Base-by-base conservation (phyloP, 1,139 yeast genomes). In the Arxiozyma bovina region DNA sequence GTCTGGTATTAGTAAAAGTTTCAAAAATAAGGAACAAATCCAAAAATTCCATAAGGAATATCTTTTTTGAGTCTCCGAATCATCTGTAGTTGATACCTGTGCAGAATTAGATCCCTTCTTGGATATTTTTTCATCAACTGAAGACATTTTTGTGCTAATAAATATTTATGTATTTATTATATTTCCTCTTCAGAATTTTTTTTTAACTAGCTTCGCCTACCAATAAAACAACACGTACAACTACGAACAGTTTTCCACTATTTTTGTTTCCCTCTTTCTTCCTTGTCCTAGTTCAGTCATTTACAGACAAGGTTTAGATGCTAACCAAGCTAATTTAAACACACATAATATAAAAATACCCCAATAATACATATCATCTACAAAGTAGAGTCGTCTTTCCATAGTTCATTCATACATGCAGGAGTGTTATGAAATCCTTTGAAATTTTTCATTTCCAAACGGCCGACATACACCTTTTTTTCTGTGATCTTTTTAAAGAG, bases 41-140 rank as follows among this genome's bases (percentile, higher is more conserved):
- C 84, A 81, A 27, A 81, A 79, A 63, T 82, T 80, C 79, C 81
- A 77, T n/a, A 82, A 70, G 1, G 85, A 79, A 62, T 71, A 77
- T 58, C 73, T 73, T 57, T 73, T 65, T 15, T 45, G 27, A 25
- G 27, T 34, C 12, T 34, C 40, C 12, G 40, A 34, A 34, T 34
- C n/a, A 34, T 34, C 8, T 34, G 40, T 15, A 34, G n/a, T 34
- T 15, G n/a, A n/a, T 34, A 3, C 12, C 17, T 34, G 40, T 3
- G 40, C 3, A 30, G 3, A 11, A 30, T 11, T 34, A 34, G 17
- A 15, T 34, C 12, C n/a, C n/a, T 34, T 34, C 6, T 34, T 34
- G 11, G 30, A 18, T 17, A 20, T 21, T 5, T 7, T 17, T 25
- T n/a, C 20, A 15, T 45, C 38, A 5, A 25, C 38, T 25, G 17